phyloP scores from a whole-genome alignment of 2,329 filamentous ascomycete genomes.

The Phyllosticta ampelicida region DNA sequence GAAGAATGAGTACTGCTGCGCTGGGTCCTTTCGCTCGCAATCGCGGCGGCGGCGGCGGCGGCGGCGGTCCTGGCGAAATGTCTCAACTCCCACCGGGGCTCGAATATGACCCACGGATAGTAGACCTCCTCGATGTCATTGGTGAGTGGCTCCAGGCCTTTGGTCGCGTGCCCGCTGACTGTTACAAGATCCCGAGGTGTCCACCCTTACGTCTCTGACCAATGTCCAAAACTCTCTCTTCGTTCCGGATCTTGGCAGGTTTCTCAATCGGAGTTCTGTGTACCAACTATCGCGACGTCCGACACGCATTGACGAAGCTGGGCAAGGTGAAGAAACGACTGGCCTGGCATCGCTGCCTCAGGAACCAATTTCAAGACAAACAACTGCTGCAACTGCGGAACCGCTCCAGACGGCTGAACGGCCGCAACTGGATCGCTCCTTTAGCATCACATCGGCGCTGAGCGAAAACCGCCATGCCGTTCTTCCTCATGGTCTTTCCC shows the following conservation, averaged over 20 bases:
- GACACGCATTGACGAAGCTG: neutral
- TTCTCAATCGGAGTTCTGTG: constrained; percentile 66
- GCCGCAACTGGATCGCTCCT: constrained; percentile 3
- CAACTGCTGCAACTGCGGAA: neutral
- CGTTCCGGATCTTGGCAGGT: constrained; percentile 65
- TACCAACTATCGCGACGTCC: constrained; percentile 49
- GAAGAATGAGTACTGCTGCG: constrained; percentile 5
- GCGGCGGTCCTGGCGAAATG: neutral
- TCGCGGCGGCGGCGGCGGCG: neutral
- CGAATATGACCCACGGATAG: constrained; percentile 51
- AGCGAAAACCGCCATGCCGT: constrained; percentile 68
- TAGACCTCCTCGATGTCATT: constrained; percentile 58
- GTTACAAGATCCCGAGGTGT: constrained; percentile 64
- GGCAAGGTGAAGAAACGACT: neutral
- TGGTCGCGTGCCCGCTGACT: constrained; percentile 14
- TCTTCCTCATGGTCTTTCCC: constrained; percentile 59
- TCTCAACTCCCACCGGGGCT: neutral
- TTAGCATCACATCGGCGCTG: constrained; percentile 40
- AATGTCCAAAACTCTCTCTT: constrained; percentile 89
- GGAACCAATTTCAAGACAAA: constrained; percentile 8
- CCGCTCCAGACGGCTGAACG: neutral
- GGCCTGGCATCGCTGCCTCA: neutral
- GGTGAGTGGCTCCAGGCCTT: constrained; percentile 36
- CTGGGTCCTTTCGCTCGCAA: neutral
- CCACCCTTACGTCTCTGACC: constrained; percentile 71